phyloP scores from a whole-genome alignment of 2,329 filamentous ascomycete genomes.

The Fusarium sp. region DNA sequence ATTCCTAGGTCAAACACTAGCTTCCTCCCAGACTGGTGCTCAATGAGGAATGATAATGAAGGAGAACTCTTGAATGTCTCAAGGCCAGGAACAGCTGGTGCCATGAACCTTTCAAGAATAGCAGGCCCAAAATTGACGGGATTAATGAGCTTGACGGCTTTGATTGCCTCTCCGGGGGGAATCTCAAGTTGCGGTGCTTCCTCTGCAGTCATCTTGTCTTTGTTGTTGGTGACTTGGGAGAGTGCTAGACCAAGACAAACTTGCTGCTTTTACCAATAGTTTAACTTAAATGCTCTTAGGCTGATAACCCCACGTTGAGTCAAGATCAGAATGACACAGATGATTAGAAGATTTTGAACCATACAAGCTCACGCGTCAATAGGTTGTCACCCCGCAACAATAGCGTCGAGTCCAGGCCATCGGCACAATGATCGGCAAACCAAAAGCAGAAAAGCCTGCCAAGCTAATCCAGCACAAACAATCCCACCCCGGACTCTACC shows the following conservation, averaged over 20 bases:
- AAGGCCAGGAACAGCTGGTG: constrained; percentile 46
- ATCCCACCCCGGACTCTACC: not conserved
- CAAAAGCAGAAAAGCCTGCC: constrained; percentile 8
- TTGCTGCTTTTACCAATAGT: not conserved
- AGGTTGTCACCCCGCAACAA: not conserved
- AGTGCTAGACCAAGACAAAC: not conserved
- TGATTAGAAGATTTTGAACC: not conserved
- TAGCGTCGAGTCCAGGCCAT: not conserved
- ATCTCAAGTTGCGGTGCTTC: not conserved
- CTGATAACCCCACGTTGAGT: not conserved
- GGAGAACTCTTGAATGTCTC: constrained; percentile 44
- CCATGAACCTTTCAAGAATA: constrained; percentile 50
- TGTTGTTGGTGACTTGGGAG: not conserved
- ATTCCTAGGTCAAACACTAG: constrained; percentile 45
- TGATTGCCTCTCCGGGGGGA: constrained; percentile 7
- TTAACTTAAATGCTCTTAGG: not conserved
- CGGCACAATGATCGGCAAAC: not conserved
- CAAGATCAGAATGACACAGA: not conserved
- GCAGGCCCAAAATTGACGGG: constrained; percentile 51
- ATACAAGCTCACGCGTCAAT: not conserved
- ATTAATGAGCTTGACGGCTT: constrained; percentile 48
- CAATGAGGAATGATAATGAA: constrained; percentile 43
- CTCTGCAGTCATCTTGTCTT: not conserved
- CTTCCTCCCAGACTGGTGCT: constrained; percentile 41
- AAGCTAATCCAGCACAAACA: not conserved